These are phyloP conservation scores for Ogataea pignaliae DNA, from an alignment of 805 yeast species.

Conservation along the genomic window DNA sequence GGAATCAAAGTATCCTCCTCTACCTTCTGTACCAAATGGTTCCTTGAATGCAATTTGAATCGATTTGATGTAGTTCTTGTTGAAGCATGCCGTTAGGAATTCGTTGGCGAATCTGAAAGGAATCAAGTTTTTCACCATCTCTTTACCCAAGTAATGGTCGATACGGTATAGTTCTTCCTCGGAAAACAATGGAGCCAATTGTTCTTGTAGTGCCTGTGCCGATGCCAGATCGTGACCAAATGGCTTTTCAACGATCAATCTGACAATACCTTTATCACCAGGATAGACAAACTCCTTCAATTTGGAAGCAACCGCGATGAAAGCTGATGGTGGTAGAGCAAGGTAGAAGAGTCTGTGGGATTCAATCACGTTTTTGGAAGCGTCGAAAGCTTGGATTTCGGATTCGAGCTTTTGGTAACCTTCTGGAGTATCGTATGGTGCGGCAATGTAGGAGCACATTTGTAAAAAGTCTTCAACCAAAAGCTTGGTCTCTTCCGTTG, in stretches of 20 bases:
- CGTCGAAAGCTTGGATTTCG: conserved; percentile 57
- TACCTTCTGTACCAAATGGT: conserved; percentile 98
- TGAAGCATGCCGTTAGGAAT: conserved; percentile 86
- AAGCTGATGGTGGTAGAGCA: conserved; percentile 93
- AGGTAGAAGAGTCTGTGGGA: conserved; percentile 85
- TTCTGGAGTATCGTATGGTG: conserved; percentile 74
- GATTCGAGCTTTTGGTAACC: conserved; percentile 61
- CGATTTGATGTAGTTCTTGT: conserved; percentile 67
- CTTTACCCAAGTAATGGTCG: conserved; percentile 97
- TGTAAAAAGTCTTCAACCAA: conserved; percentile 61
- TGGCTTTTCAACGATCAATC: conserved; percentile 94
- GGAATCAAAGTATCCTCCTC: conserved; percentile 96
- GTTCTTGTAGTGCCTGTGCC: conserved; percentile 69
- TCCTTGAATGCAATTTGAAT: conserved; percentile 94
- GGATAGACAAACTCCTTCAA: conserved; percentile 68
- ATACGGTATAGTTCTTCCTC: conserved; percentile 94
- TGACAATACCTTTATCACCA: conserved; percentile 56
- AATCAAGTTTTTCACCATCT: conserved; percentile 91
- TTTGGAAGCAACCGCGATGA: conserved; percentile 70
- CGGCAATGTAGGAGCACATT: conserved; percentile 64
- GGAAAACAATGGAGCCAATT: conserved; percentile 77
- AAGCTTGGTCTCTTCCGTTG: conserved; percentile 26
- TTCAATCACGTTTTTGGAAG: conserved; percentile 35
- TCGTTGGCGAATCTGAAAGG: conserved; percentile 90
- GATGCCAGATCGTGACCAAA: conserved; percentile 88